Evolutionary conservation across 225 moss, liverwort and hornwort species (phyloP).

Genomic region (Neckera pumila): DNA sequence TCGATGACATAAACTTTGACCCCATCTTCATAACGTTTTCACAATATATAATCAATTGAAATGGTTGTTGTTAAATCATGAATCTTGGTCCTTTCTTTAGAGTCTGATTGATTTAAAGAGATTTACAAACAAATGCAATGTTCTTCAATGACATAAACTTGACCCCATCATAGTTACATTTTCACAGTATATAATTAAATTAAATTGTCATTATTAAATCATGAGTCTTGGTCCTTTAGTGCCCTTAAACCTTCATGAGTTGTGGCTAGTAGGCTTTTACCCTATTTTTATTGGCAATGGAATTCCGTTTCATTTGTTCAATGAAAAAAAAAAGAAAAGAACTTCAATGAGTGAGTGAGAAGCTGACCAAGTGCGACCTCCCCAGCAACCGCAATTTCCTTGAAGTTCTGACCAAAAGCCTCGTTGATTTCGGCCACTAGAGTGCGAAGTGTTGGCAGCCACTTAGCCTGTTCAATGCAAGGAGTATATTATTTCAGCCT

Average conservation of each 20-base stretch:
- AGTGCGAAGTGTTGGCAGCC: background rate
- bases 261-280: too few relatives aligned
- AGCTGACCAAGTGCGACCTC: background rate
- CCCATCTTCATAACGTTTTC: background rate
- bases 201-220: background rate
- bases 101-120: background rate
- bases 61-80: background rate
- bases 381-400: background rate
- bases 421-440: background rate
- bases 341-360: background rate
- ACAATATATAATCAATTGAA: too few relatives aligned
- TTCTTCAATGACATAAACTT: background rate
- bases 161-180: background rate
- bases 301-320: too few relatives aligned
- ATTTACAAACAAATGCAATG: background rate
- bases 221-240: too few relatives aligned
- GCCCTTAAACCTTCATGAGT: too few relatives aligned
- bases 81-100: background rate
- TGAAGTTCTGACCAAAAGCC: background rate
- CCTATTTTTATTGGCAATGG: too few relatives aligned
- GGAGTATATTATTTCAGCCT: background rate
- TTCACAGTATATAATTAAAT: too few relatives aligned
- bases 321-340: too few relatives aligned
- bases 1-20: too few relatives aligned
- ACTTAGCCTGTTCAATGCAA: background rate